phyloP scores from a whole-genome alignment of 805 yeast genomes.

The Peterozyma xylosa region DNA sequence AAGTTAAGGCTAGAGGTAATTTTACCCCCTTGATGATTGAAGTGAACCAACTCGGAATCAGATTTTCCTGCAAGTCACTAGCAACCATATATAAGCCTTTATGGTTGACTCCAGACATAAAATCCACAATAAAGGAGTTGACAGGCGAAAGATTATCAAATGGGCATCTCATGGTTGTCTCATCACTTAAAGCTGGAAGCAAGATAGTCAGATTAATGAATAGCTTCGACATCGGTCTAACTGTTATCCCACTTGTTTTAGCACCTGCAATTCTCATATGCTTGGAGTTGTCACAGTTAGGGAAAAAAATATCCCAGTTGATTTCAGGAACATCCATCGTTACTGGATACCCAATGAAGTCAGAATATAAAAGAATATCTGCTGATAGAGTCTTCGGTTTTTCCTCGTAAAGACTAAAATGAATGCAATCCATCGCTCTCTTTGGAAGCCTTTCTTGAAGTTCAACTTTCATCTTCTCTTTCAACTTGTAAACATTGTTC shows the following conservation, averaged over 20 bases:
- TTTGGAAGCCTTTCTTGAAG: not conserved
- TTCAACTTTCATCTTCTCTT: not conserved
- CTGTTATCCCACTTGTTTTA: not conserved
- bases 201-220: not conserved
- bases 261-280: not conserved
- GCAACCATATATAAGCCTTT: constrained; percentile 1
- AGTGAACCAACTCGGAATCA: constrained; percentile 3
- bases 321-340: not conserved
- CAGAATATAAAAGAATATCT: not conserved
- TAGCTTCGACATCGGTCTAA: constrained; percentile 4
- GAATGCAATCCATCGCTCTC: not conserved
- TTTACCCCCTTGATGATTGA: constrained; percentile 5
- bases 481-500: constrained; percentile 1
- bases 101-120: not conserved
- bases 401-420: not conserved
- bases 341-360: not conserved
- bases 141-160: not conserved
- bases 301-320: constrained; percentile 3
- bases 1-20: constrained; percentile 2
- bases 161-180: not conserved
- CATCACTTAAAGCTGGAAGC: not conserved
- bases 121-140: constrained; percentile 3
- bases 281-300: not conserved
- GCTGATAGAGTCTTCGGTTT: not conserved
- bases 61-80: not conserved